These are phyloP conservation scores for Wickerhamiella spandovensis DNA, from an alignment of 805 yeast genomes.

Conservation along the genomic window DNA sequence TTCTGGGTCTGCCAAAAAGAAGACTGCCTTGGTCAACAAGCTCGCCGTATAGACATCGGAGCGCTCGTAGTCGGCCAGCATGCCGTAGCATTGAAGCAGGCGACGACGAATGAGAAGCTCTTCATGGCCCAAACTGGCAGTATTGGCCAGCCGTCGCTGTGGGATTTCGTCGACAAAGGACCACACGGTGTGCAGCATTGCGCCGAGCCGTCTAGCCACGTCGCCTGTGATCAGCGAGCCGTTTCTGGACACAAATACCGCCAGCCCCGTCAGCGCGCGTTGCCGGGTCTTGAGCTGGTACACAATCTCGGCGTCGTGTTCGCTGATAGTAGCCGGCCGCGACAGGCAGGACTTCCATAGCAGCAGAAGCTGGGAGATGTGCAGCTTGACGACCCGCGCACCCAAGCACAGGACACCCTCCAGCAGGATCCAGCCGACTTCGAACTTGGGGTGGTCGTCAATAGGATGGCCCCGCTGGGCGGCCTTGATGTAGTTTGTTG, in stretches of 20 bases:
- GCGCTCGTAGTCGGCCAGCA: conserved; percentile 10
- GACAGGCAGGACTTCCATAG: conserved; percentile 52
- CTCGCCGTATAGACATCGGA: conserved; percentile 26
- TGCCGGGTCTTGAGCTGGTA: conserved; percentile 38
- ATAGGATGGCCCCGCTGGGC: conserved; percentile 5
- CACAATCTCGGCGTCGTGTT: conserved; percentile 24
- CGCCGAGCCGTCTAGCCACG: conserved; percentile 33
- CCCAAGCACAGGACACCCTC: conserved; percentile 54
- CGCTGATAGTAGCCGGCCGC: conserved; percentile 28
- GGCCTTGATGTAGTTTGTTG: conserved; percentile 5
- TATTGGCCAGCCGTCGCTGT: conserved; percentile 14
- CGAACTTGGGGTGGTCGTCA: conserved; percentile 2
- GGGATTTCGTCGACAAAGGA: conserved; percentile 19
- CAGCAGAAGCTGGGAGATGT: conserved; percentile 42
- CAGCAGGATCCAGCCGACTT: conserved; percentile 45
- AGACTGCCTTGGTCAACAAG: conserved; percentile 20
- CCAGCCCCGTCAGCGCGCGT: conserved; percentile 44
- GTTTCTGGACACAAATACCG: conserved; percentile 34
- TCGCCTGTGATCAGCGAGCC: conserved; percentile 29
- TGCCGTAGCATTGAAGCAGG: conserved; percentile 15
- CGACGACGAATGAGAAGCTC: conserved; percentile 13
- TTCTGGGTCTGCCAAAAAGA: background rate
- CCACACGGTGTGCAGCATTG: conserved; percentile 34
- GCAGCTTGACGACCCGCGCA: conserved; percentile 38
- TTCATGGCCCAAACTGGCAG: conserved; percentile 14